phyloP scores from a whole-genome alignment of 1,284 basidiomycete species.

The Tausonia pullulans region DNA sequence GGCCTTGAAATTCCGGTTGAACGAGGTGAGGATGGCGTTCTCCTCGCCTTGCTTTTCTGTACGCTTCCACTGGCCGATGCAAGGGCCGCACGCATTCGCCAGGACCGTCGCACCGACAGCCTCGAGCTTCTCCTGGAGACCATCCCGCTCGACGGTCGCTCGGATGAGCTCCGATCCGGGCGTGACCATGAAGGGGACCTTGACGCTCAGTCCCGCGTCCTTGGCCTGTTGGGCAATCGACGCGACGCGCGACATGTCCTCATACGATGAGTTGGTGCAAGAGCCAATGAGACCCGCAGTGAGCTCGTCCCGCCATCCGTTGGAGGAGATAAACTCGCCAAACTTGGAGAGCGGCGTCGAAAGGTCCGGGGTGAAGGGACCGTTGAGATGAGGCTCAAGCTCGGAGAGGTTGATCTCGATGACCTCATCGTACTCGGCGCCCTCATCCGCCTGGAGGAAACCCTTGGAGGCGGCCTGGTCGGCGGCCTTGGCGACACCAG shows the following conservation, averaged over 20 bases:
- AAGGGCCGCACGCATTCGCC: slow-evolving; percentile 97
- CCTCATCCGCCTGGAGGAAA: slow-evolving; percentile 73
- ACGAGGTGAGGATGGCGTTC: slow-evolving; percentile 94
- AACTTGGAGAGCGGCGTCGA: slow-evolving; percentile 93
- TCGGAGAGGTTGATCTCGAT: slow-evolving; percentile 90
- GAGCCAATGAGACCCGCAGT: slow-evolving; percentile 90
- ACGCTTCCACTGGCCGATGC: slow-evolving; percentile 98
- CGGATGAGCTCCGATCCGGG: slow-evolving; percentile 96
- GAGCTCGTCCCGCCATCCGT: slow-evolving; percentile 85
- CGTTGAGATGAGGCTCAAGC: slow-evolving; percentile 91
- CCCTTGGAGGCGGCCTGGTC: slow-evolving; percentile 68
- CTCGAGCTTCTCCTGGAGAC: slow-evolving; percentile 66
- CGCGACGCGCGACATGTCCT: slow-evolving; percentile 87
- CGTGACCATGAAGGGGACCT: slow-evolving; percentile 92
- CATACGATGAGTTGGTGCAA: slow-evolving; percentile 95
- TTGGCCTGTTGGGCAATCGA: slow-evolving; percentile 85
- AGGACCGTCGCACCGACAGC: slow-evolving; percentile 83
- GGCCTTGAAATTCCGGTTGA: slow-evolving; percentile 88
- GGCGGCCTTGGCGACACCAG: slow-evolving; percentile 76
- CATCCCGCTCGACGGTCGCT: slow-evolving; percentile 92
- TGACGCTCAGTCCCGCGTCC: slow-evolving; percentile 63
- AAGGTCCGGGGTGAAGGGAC: slow-evolving; percentile 95
- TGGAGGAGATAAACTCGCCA: slow-evolving; percentile 61
- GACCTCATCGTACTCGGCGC: slow-evolving; percentile 89
- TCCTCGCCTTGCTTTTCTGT: slow-evolving; percentile 81